Conservation (phyloP, 257 asterid genomes). For the Lycium ferocissimum region DNA sequence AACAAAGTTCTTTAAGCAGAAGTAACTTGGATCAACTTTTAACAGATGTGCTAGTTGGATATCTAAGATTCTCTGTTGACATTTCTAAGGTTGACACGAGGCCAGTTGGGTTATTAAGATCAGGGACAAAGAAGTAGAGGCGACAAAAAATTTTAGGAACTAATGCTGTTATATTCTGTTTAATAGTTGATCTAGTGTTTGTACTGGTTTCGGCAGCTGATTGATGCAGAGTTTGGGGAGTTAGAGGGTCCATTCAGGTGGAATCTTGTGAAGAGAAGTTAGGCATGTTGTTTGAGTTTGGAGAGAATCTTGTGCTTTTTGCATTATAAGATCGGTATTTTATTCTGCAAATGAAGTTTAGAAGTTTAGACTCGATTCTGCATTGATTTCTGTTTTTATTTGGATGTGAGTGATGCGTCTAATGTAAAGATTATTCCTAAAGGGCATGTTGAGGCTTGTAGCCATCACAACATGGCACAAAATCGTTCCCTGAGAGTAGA, state of each 20-base stretch:
- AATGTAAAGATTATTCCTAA: background rate
- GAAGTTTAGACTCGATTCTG: background rate
- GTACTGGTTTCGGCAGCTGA: constrained; percentile 4
- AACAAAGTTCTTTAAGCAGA: background rate
- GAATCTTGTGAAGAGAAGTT: background rate
- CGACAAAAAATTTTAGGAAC: background rate
- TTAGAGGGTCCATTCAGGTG: constrained; percentile 15
- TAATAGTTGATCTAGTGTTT: constrained; percentile 20
- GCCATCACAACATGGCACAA: background rate
- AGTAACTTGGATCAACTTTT: background rate
- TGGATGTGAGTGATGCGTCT: background rate
- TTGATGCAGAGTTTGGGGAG: constrained; percentile 19
- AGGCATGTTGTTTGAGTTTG: background rate
- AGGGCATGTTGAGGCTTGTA: constrained; percentile 14
- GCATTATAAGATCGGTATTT: background rate
- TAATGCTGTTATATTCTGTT: constrained; percentile 2
- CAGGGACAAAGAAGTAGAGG: background rate
- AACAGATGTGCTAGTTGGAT: background rate
- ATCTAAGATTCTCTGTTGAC: constrained; percentile 15
- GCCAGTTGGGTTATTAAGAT: constrained; percentile 8
- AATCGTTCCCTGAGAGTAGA: background rate
- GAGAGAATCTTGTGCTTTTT: background rate
- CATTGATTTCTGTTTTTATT: background rate
- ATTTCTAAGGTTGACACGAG: background rate
- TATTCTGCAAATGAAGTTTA: background rate